Percentiles rank a stretch among this genome's conserved stretches.
These are phyloP conservation scores for Ganoderma boninense DNA, from an alignment of 1,284 basidiomycete species.

Conservation along the genomic window DNA sequence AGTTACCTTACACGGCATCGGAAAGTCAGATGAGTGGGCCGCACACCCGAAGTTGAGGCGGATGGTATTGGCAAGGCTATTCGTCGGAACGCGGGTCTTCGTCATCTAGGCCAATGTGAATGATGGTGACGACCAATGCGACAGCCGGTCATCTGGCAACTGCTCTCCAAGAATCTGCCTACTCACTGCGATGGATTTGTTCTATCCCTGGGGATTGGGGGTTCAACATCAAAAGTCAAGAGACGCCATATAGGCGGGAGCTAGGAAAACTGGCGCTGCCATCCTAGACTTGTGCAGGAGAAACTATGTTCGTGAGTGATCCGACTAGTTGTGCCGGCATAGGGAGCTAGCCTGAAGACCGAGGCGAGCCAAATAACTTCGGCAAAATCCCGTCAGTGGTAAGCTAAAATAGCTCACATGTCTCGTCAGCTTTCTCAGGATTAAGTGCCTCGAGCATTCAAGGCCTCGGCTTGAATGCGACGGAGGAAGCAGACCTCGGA, in stretches of 20 bases:
- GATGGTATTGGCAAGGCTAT: slow-evolving; percentile 22
- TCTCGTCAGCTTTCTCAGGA: background rate
- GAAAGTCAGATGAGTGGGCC: slow-evolving; percentile 22
- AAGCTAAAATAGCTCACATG: slow-evolving; percentile 20
- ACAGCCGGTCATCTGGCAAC: background rate
- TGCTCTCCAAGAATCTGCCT: background rate
- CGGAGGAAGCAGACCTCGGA: background rate
- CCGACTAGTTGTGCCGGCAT: background rate
- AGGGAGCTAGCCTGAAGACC: background rate
- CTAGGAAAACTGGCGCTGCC: background rate
- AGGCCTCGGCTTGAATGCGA: background rate
- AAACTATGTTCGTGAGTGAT: background rate
- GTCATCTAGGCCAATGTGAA: background rate
- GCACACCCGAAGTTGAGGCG: slow-evolving; percentile 32
- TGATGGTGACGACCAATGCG: background rate
- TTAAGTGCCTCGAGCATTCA: background rate
- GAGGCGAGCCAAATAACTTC: slow-evolving; percentile 8
- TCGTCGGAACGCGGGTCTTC: slow-evolving; percentile 17
- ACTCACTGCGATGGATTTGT: background rate
- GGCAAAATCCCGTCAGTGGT: slow-evolving; percentile 20
- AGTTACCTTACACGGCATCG: background rate
- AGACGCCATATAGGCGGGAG: background rate
- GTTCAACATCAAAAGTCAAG: background rate
- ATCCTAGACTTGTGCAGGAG: too few relatives aligned
- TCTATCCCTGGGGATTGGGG: background rate